These are phyloP conservation scores for Hypoxylon sp. DNA, from an alignment of 2,329 filamentous ascomycete species.

Conservation along the genomic window DNA sequence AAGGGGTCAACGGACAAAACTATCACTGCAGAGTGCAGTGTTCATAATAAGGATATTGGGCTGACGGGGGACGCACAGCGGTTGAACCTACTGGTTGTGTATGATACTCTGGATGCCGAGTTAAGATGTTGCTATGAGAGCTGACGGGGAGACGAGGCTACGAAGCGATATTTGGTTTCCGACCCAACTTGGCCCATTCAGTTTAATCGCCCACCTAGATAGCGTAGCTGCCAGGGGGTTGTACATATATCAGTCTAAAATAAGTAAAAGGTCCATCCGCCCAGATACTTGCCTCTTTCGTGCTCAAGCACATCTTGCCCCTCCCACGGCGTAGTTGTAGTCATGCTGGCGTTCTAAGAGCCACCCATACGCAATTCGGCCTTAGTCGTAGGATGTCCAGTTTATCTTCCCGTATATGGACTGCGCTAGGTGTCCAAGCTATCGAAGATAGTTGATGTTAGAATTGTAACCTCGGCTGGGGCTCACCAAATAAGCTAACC, in stretches of 20 bases:
- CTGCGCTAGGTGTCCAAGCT: neutral
- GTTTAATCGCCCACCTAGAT: slow-evolving; percentile 12
- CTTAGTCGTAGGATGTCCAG: neutral
- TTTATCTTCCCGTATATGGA: neutral
- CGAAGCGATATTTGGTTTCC: slow-evolving; percentile 20
- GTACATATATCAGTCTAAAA: slow-evolving; percentile 14
- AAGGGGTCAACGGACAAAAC: slow-evolving; percentile 2
- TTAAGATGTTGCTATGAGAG: slow-evolving; percentile 16
- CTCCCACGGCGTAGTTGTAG: neutral
- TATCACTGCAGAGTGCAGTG: slow-evolving; percentile 15
- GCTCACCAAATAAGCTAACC: neutral
- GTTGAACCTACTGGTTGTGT: slow-evolving; percentile 12
- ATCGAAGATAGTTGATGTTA: slow-evolving; percentile 1
- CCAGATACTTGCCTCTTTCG: neutral
- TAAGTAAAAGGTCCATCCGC: slow-evolving; percentile 7
- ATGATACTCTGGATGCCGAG: slow-evolving; percentile 20
- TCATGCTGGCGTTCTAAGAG: neutral
- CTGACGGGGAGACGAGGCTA: slow-evolving; percentile 28
- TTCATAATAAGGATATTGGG: slow-evolving; percentile 34
- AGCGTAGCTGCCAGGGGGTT: slow-evolving; percentile 6
- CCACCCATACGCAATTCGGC: neutral
- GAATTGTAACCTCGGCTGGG: neutral
- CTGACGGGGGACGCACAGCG: slow-evolving; percentile 7
- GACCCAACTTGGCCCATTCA: slow-evolving; percentile 6
- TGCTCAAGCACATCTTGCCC: neutral